Base-by-base conservation (phyloP, 2,329 filamentous ascomycete species). In the Cryphonectria japonica region DNA sequence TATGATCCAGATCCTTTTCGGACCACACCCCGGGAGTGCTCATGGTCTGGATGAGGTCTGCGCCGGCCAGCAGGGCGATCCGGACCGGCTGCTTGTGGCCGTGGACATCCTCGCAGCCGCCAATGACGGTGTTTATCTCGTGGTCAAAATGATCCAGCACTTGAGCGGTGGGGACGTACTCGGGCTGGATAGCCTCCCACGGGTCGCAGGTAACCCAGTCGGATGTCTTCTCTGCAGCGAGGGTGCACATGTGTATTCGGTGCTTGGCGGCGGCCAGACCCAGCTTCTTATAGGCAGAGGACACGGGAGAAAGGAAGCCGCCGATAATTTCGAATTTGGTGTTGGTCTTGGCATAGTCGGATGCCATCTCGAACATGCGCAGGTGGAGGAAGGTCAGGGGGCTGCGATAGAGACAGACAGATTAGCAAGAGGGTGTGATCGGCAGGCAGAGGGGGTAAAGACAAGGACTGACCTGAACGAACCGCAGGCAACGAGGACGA, bases 111-210 rank as follows among this genome's bases (percentile, higher is more conserved):
- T 92, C 87, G 41, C 96, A 88, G 8, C 95, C 95, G 54, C 92
- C 91, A 41, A 91, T 84, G 61, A 93, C 88, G 34, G 88, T 87
- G 79, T 98, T 97, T 79, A 98, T 93, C 80, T 98, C 94, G 78
- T 95, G 84, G 75, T 97, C 91, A 76, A 98, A 96, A 81, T 98
- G 95, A 57, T 73, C 94, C 65, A 98, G 85, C 57, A 97, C 95
- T 76, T 92, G 88, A 54, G 95, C 95, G 0, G 95, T 98, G 22
- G 94, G 94, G 73, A 94, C 91, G 79, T 97, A 98, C 75, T 92
- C 87, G 77, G 91, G 88, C 82, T 97, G 90, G 76, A 92, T 85
- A n/a, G 93, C 92, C 84, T 97, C 95, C 91, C 93, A 97, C 0
- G 92, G 90, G 79, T 97, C 94, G 62, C 96, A 93, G 89, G 94